Evolutionary conservation across 1,139 yeast species (phyloP), one percentile per base, ranked within the genome.

Genomic region (Pichia sp.): DNA sequence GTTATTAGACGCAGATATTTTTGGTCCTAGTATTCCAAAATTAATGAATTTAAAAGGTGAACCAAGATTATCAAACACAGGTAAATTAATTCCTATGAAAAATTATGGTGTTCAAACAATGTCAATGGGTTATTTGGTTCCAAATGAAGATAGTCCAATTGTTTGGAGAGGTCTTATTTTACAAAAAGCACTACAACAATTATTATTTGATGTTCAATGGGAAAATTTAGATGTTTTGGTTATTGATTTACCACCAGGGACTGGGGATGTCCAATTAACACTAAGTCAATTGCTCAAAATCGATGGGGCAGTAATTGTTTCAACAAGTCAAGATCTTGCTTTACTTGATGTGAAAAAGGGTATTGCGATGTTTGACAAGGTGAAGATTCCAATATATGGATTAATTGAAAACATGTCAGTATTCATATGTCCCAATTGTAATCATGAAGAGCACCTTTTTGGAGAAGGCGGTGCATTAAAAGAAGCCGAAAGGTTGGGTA

Each of bases 141-240:
- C 79, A 0, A 70, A 75, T n/a, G 87, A 87, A 30, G 80, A 75
- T 43, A 76, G 76, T 48, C 89, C 96, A 0, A 78, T 89, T 5
- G 95, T 86, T 0, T 88, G 96, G 96, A 72, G 96, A 55, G 96
- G 96, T 0, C 68, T 87, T 45, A 81, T 88, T 81, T 93, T 88
- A 34, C 89, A 87, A 81, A 88, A 88, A 65, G 96, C 96, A 0
- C 67, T 88, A 31, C 90, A 88, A 60, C 96, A 88, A 63, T 73
- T 88, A 22, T 67, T 88, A 25, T 87, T 85, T 60, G 96, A 88
- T 52, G 96, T 88, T 0, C 77, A 82, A 50, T 88, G 96, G 96
- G 76, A 80, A 10, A 67, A 71, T n/a, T 67, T 87, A 49, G 96
- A 88, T 65, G 76, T 81, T 31, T 71, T 88, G 50, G 83, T 88